Evolutionary conservation across 305 asterid genomes (phyloP), one percentile per base, ranked within the genome.

Genomic region (Ilex paraguariensis): DNA sequence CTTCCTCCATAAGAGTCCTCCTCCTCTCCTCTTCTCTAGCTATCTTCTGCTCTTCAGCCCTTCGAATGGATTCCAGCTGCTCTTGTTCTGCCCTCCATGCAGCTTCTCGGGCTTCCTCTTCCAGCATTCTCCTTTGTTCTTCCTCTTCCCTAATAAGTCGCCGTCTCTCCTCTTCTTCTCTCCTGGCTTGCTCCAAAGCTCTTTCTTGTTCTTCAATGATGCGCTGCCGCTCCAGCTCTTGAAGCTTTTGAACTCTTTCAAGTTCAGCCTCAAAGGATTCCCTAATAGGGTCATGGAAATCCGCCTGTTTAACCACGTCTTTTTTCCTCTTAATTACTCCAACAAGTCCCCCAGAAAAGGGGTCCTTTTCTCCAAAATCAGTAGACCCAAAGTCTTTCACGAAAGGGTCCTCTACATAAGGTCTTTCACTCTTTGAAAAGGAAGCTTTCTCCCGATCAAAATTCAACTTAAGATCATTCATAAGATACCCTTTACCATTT

Each of bases 241-340:
- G 99, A 89, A 91, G 82, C 83, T 83, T 83, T 81, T 94, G 99
- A 68, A 94, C 98, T 74, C 91, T 82, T 69, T 90, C 99, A 65
- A 94, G 95, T 72, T 94, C 99, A 71, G 98, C 99, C 82, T 94
- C 98, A 67, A 88, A 94, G 53, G 97, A 94, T 73, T 94, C 97
- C 64, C 99, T 82, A 61, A 83, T 81, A 56, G 99, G 99, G 77
- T 94, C 99, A 31, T 83, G 89, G 73, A 88, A 81, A 65, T 91
- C 91, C 60, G 87, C 79, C n/a, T 83, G 70, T 65, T 81, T 85
- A 48, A 75, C 80, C 63, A 81, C 77, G 59, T 94, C 98, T 60
- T 87, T 94, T 73, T 88, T 94, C 81, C 95, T 85, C 85, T 84
- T 94, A 61, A 91, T 77, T 60, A 91, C 90, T 67, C 95, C 98